Base-by-base conservation (phyloP, 495 filamentous ascomycete genomes). In the Xylaria palmicola region DNA sequence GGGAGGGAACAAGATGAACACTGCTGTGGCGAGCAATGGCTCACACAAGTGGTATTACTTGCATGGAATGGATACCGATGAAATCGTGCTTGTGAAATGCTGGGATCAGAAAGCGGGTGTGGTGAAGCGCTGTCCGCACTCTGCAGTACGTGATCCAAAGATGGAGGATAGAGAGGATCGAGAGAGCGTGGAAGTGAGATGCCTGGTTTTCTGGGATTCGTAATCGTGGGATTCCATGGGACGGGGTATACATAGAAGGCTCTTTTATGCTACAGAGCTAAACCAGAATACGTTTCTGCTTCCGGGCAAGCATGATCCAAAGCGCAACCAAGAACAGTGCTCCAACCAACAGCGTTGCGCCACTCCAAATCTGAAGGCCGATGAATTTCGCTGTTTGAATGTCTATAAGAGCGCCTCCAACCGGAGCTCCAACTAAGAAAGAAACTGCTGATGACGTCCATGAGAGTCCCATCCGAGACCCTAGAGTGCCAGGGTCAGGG, bases 21-120 rank as follows among this genome's bases (percentile, higher is more conserved):
- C 69, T 34, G 62, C 79, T 3, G 75, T 76, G 43, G 65, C 64
- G 8, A 53, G 62, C 10, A 37, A 40, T 22, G 9, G 57, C 19
- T 54, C 30, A 1, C 74, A 79, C 56, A 75, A 74, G 58, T 84
- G 81, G 81, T 76, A 76, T 53, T 83, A 80, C 64, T 71, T 81
- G 6, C 74, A 73, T 39, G 72, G 65, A 15, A 79, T 84, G 68
- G 74, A 73, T 15, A 80, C 82, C 10, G 72, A 79, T 39, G 67
- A 85, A 66, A 80, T 84, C 6, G 71, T 81, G 27, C 56, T 85
- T 62, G 83, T 86, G 55, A 85, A 85, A 67, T 84, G 81, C 52
- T 85, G 83, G 69, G 82, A 85, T 71, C 79, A 75, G 0, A 84
- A 84, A 77, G 81, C 62, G 47, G 57, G 57, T 1, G 53, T 45